Base-by-base conservation (phyloP, 805 yeast species). In the Hanseniaspora valbyensis region DNA sequence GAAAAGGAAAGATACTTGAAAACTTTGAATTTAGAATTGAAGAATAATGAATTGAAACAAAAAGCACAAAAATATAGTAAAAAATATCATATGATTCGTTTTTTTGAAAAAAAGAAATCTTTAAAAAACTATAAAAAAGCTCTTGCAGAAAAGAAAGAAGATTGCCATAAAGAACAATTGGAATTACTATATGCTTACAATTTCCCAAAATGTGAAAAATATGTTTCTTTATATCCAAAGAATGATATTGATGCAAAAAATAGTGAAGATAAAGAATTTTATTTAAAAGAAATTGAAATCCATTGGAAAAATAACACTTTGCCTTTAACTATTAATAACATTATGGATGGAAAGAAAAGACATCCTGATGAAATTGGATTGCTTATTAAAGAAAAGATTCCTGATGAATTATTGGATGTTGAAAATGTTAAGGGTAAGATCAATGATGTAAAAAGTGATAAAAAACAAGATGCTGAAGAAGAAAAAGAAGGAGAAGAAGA, bases 51-150 rank as follows among this genome's bases (percentile, higher is more conserved):
- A 53, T 54, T 64, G 34, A 66, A 66, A 28, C 66, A 69, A 42
- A 71, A 69, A 56, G 74, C 76, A 16, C 74, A 72, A 55, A 71
- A 74, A 49, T 66, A 71, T 36, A 77, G 86, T 12, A 75, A 79
- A 57, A 84, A 81, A 66, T 92, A 92, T 63, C 96, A 87, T 62
- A 88, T 87, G 89, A 87, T 92, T 44, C 75, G 90, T 56, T 92
- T 92, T 62, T 86, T 92, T 55, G 97, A 89, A 65, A 78, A 75
- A 61, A 86, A 87, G 68, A 89, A 88, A 72, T 92, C 95, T 0
- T 57, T 77, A 24, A 75, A 95, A 61, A 75, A 70, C 52, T 77
- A 84, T 60, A 83, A 81, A 55, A 68, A 70, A 52, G 60, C 60
- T 26, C 58, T 59, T 18, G 59, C 53, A 13, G 56, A 55, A 33